Evolutionary conservation across 441 rosid genomes (phyloP), one percentile per base, ranked within the genome.

Genomic region (Capsella rubella): DNA sequence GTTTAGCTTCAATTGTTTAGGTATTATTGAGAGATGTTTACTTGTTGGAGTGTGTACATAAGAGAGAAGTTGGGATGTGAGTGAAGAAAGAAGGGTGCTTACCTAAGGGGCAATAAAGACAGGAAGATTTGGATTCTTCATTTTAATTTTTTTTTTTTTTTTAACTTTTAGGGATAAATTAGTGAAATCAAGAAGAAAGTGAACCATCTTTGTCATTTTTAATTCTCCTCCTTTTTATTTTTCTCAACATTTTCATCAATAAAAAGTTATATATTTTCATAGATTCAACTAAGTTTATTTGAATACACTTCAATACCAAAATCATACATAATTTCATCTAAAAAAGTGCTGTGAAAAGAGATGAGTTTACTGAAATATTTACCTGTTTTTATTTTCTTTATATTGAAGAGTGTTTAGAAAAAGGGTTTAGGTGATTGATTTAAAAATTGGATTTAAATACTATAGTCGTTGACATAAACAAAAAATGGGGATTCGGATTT

Each of bases 71-170:
- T 21, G 14, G 55, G 51, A 70, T 76, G 64, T 46, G 16, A 54
- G 64, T 69, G 79, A 76, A 69, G 79, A 62, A 69, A 64, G 79
- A 55, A 69, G 75, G 35, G 18, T 5, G 46, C 49, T 61, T 68
- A 27, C 68, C 34, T 12, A 2, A 70, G 49, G 31, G 76, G 75
- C 79, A 55, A 3, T 18, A 18, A 40, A 56, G 79, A 76, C 66
- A 76, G 71, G 80, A 71, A 35, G 79, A 76, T 69, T 76, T 49
- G 69, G 56, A 74, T 74, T 74, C 73, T 75, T 68, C 64, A 45
- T 53, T 61, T 52, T 67, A 60, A 21, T 29, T 52, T 31, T n/a
- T 59, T 43, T 29, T 16, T 13, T 1, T 45, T 18, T 56, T 67
- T 60, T 21, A 18, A 60, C 50, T 68, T 42, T 53, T 75, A 67